These are phyloP conservation scores for Phylloporus scabripes DNA, from an alignment of 768 basidiomycete species.

Conservation along the genomic window DNA sequence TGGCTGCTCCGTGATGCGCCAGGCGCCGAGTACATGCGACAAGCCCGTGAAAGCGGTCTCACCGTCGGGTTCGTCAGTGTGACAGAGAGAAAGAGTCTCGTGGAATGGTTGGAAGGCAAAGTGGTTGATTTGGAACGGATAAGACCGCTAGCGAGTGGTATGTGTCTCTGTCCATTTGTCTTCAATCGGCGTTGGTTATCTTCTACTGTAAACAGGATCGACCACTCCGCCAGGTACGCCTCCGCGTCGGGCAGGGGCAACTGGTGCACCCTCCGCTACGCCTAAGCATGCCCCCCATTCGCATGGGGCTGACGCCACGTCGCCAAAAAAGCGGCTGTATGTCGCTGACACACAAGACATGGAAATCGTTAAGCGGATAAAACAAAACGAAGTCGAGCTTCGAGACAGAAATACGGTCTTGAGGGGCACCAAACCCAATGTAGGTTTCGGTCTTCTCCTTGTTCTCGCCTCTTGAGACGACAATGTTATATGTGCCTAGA, in stretches of 20 bases:
- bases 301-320: conserved; percentile 28
- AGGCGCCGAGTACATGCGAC: conserved; percentile 85
- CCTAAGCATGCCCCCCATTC: conserved; percentile 20
- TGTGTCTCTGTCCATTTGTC: background rate
- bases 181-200: background rate
- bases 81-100: conserved; percentile 79
- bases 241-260: conserved; percentile 31
- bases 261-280: conserved; percentile 16
- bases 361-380: conserved; percentile 83
- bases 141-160: conserved; percentile 20
- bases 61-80: conserved; percentile 75
- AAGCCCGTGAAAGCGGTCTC: conserved; percentile 69
- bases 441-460: conserved; percentile 34
- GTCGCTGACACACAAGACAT: conserved; percentile 71
- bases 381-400: conserved; percentile 68
- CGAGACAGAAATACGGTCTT: conserved; percentile 79
- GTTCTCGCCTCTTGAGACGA: background rate
- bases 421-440: conserved; percentile 78
- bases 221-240: conserved; percentile 61
- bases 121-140: conserved; percentile 24
- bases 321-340: conserved; percentile 69
- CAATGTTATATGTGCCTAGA: conserved; percentile 41
- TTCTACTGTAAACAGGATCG: conserved; percentile 32
- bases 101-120: conserved; percentile 78
- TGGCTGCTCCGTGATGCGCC: conserved; percentile 71